Base-by-base conservation (phyloP, 371 early-diverging fungal species). In the Mortierella sp. region DNA sequence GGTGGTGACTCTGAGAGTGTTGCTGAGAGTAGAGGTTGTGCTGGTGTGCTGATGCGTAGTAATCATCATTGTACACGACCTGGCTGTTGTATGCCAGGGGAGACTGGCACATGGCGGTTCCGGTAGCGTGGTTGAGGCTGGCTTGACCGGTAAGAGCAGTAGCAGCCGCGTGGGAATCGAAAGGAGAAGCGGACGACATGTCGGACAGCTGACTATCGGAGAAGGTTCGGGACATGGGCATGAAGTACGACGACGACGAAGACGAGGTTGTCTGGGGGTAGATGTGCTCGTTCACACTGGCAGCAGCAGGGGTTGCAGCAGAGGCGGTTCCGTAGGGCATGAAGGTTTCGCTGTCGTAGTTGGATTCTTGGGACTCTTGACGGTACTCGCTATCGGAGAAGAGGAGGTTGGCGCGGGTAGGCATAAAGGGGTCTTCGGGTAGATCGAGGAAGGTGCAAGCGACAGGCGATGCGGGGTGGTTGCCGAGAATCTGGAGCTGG, bases 401-500 rank as follows among this genome's bases (percentile, higher is more conserved):
- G 70, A 85, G 81, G n/a, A 85, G 49, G 77, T 79, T 77, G 44
- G 86, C 72, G 43, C 85, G 85, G 8, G 81, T 65, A 54, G 86
- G 86, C 82, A 81, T 85, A 73, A 85, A 85, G 7, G 86, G 79
- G 38, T 85, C 86, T 35, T 79, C 86, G 14, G 82, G 82, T 51
- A 85, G 71, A 16, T 85, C 86, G 32, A 85, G 79, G 71, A 82
- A 85, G n/a, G 82, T 81, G 65, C 80, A 76, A 54, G 56, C 65
- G 38, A 81, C 86, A 3, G 87, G 82, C 21, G 87, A 86, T 11
- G 72, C 82, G 35, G 82, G 80, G 56, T 86, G 87, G 75, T 86
- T 77, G 14, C 87, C 87, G 18, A 82, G 75, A 80, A 86, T 86
- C 49, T 82, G 87, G n/a, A 86, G 77, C 49, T 82, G 82, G 75